Evolutionary conservation across 2,329 filamentous ascomycete genomes (phyloP).

Genomic region (Colletotrichum tofieldiae): DNA sequence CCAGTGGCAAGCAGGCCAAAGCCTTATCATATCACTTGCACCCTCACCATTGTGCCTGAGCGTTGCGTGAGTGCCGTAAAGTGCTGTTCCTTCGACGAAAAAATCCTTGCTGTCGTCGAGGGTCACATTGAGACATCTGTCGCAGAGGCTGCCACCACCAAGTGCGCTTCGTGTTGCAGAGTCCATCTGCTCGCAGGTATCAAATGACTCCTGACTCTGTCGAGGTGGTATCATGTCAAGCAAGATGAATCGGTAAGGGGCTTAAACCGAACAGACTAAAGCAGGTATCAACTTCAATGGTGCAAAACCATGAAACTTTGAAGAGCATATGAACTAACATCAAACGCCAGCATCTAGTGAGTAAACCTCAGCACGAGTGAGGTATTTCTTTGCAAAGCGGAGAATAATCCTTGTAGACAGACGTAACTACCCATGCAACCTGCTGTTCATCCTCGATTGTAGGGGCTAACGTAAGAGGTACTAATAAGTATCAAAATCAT

Average conservation of each 20-base stretch:
- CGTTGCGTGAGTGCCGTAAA: background rate
- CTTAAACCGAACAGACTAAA: background rate
- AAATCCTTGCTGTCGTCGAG: constrained; percentile 1
- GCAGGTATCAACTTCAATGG: background rate
- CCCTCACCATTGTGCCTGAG: constrained; percentile 1
- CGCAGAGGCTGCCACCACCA: background rate
- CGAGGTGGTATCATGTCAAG: background rate
- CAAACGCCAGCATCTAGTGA: no score
- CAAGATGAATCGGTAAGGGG: background rate
- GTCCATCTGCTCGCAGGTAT: background rate
- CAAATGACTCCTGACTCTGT: background rate
- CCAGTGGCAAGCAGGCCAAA: background rate
- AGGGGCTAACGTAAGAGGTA: no score
- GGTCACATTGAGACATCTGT: background rate
- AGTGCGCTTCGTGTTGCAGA: background rate
- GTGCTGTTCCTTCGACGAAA: background rate
- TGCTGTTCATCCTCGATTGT: no score
- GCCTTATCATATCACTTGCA: background rate
- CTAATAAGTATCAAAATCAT: no score
- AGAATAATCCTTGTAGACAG: background rate
- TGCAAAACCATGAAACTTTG: no score
- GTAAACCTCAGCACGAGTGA: background rate
- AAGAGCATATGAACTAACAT: no score
- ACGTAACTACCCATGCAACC: background rate
- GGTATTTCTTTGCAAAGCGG: background rate